phyloP scores from a whole-genome alignment of 257 asterid species.

The Fraxinus excelsior region DNA sequence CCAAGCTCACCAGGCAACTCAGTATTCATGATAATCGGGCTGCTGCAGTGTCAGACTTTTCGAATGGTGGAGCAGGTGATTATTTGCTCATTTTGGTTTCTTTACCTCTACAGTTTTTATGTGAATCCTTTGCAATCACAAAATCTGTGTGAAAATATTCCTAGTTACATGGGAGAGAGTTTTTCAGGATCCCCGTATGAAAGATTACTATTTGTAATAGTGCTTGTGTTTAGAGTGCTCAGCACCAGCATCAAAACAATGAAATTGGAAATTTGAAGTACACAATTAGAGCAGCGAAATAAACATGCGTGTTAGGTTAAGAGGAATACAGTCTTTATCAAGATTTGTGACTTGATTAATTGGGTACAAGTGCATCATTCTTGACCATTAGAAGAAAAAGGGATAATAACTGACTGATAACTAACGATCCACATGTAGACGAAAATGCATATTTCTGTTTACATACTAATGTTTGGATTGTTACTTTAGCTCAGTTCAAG shows the following conservation, averaged over 20 bases:
- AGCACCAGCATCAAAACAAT: not conserved
- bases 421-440: not conserved
- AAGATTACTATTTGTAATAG: not conserved
- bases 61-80: conserved; percentile 78
- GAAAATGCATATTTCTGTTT: not conserved
- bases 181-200: not conserved
- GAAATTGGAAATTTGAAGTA: not conserved
- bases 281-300: not conserved
- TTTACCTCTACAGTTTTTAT: not conserved
- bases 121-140: not conserved
- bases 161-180: not conserved
- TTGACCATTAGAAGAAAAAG: not conserved
- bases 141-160: not conserved
- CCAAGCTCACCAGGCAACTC: conserved; percentile 75
- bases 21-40: conserved; percentile 85
- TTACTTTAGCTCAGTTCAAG: not conserved
- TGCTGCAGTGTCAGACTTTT: conserved; percentile 63
- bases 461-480: not conserved
- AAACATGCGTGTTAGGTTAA: not conserved
- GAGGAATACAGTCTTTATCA: not conserved
- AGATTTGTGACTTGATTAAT: not conserved
- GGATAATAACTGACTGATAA: not conserved
- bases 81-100: not conserved
- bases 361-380: not conserved
- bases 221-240: not conserved